A percentile compares a stretch with the other conserved stretches of the same genome.
phyloP scores from a whole-genome alignment of 805 yeast species.

The Kodamaea jinghongensis region DNA sequence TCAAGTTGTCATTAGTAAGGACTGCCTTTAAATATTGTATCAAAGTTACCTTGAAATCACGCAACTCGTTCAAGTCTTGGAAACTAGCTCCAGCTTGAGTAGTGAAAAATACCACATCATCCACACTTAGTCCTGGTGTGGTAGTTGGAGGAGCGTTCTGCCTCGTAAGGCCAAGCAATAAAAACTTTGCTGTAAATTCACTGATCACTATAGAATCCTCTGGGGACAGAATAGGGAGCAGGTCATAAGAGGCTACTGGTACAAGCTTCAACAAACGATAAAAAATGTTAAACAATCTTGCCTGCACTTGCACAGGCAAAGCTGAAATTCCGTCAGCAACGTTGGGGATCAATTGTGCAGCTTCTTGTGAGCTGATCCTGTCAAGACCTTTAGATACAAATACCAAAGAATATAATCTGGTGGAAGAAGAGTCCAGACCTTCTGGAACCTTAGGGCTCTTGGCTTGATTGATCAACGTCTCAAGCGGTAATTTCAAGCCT shows the following conservation, averaged over 20 bases:
- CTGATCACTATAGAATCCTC: conserved; percentile 47
- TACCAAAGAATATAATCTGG: conserved; percentile 59
- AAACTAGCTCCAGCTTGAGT: conserved; percentile 64
- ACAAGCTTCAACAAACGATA: conserved; percentile 45
- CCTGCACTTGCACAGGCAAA: conserved; percentile 35
- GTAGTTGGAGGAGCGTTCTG: conserved; percentile 32
- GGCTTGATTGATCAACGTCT: conserved; percentile 62
- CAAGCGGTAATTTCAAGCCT: conserved; percentile 59
- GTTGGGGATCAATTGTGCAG: conserved; percentile 43
- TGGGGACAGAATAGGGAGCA: conserved; percentile 36
- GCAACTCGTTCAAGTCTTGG: conserved; percentile 45
- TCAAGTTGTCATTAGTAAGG: conserved; percentile 34
- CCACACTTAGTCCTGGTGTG: conserved; percentile 63
- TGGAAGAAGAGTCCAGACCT: conserved; percentile 46
- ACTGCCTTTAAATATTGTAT: conserved; percentile 42
- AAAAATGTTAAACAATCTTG: conserved; percentile 62
- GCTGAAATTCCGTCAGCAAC: conserved; percentile 46
- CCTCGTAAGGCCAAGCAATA: conserved; percentile 45
- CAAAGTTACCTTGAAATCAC: conserved; percentile 24
- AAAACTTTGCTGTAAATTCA: conserved; percentile 50
- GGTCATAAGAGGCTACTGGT: conserved; percentile 48
- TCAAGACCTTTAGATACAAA: conserved; percentile 69
- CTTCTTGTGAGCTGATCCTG: conserved; percentile 41
- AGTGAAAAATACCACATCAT: conserved; percentile 62
- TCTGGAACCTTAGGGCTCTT: conserved; percentile 48